Percentiles rank a stretch among this genome's conserved stretches.
phyloP scores from a whole-genome alignment of 2,329 filamentous ascomycete species.

The Plenodomus lindquistii region DNA sequence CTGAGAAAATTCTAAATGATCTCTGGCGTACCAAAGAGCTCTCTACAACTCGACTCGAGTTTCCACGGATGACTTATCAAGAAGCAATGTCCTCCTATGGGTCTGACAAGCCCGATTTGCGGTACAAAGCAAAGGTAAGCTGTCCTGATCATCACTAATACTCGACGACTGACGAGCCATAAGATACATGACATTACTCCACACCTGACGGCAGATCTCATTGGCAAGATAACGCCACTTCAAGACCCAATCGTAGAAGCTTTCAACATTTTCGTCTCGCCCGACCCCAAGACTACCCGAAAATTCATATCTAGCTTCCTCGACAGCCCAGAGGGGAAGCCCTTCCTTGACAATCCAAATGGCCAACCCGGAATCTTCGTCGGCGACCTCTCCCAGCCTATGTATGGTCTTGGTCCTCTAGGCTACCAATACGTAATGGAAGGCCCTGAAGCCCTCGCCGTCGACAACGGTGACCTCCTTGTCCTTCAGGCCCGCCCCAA shows the following conservation, averaged over 20 bases:
- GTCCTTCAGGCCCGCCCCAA: slow-evolving; percentile 77
- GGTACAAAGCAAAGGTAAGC: slow-evolving; percentile 69
- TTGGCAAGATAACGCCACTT: slow-evolving; percentile 74
- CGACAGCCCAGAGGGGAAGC: slow-evolving; percentile 61
- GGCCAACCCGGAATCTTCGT: slow-evolving; percentile 82
- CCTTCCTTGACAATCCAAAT: slow-evolving; percentile 69
- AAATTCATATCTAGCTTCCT: slow-evolving; percentile 72
- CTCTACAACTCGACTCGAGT: slow-evolving; percentile 51
- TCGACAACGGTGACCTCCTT: slow-evolving; percentile 72
- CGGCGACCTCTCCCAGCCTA: slow-evolving; percentile 71
- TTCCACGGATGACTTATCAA: slow-evolving; percentile 69
- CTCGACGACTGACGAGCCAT: slow-evolving; percentile 10
- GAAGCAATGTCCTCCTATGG: slow-evolving; percentile 80
- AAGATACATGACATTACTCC: slow-evolving; percentile 70
- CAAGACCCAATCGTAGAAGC: slow-evolving; percentile 73
- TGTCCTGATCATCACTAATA: background rate
- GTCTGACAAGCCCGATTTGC: slow-evolving; percentile 88
- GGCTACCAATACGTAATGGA: slow-evolving; percentile 71
- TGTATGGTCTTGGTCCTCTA: slow-evolving; percentile 76
- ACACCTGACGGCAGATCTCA: slow-evolving; percentile 65
- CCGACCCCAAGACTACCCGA: slow-evolving; percentile 58
- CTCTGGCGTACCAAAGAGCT: slow-evolving; percentile 59
- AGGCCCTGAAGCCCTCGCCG: slow-evolving; percentile 56
- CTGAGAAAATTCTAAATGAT: slow-evolving; percentile 58
- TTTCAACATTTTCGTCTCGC: slow-evolving; percentile 66